phyloP scores from a whole-genome alignment of 2,329 filamentous ascomycete species.

The Triangularia setosa region DNA sequence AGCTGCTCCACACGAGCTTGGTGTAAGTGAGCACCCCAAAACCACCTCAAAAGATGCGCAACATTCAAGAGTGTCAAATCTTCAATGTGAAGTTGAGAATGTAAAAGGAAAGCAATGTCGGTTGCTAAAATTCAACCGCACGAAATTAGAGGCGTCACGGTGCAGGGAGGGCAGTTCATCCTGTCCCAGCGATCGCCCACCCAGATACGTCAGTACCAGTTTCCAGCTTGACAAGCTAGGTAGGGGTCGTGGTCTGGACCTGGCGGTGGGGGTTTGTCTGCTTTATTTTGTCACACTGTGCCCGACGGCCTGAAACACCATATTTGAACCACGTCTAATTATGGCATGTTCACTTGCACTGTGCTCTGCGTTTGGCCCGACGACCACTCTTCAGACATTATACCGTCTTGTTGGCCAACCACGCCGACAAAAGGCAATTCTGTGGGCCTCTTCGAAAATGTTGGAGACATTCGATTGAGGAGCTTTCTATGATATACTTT shows the following conservation, averaged over 20 bases:
- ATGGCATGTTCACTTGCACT: not conserved
- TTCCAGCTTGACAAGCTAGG: constrained; percentile 3
- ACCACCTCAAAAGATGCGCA: not conserved
- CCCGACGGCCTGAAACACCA: not conserved
- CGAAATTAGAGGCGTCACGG: not conserved
- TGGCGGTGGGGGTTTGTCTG: not conserved
- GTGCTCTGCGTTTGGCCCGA: not conserved
- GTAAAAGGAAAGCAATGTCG: not conserved
- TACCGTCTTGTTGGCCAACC: too few species aligned
- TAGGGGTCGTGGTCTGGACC: not conserved
- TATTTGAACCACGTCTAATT: not conserved
- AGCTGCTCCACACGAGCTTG: not conserved
- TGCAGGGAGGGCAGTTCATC: not conserved
- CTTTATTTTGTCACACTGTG: not conserved
- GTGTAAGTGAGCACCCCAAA: not conserved
- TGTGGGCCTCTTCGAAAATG: too few species aligned
- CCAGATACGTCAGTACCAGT: constrained; percentile 1
- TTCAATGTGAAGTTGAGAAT: not conserved
- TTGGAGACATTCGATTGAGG: too few species aligned
- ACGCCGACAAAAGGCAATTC: too few species aligned
- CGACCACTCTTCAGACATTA: too few species aligned
- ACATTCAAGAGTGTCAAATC: not conserved
- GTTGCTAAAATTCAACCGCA: not conserved
- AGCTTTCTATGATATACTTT: too few species aligned
- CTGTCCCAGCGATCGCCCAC: not conserved